Percentiles rank a stretch among this genome's conserved stretches.
phyloP scores from a whole-genome alignment of 2,329 filamentous ascomycete genomes.

The Nannizzia gypsea region DNA sequence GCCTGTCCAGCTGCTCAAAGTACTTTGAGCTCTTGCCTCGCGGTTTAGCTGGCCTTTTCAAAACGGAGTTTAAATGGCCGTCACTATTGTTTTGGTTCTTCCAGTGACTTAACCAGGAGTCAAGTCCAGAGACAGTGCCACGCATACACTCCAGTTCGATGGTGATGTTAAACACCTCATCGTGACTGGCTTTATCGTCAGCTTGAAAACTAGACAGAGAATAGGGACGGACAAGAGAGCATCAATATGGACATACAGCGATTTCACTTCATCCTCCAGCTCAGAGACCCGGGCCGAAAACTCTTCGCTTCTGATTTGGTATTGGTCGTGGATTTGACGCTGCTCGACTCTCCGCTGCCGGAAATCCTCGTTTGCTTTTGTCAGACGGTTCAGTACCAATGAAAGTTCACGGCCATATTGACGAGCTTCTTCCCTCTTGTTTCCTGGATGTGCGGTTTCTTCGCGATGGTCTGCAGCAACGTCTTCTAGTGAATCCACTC shows the following conservation, averaged over 20 bases:
- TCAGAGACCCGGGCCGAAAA: slow-evolving; percentile 49
- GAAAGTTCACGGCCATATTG: background rate
- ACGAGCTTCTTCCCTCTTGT: background rate
- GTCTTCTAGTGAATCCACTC: background rate
- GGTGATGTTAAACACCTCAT: slow-evolving; percentile 24
- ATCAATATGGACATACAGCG: slow-evolving; percentile 38
- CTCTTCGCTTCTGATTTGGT: slow-evolving; percentile 47
- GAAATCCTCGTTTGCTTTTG: slow-evolving; percentile 16
- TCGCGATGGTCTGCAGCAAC: background rate
- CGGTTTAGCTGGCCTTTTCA: slow-evolving; percentile 10
- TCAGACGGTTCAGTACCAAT: background rate
- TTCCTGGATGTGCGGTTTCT: background rate
- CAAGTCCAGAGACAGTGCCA: slow-evolving; percentile 27
- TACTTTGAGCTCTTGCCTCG: background rate
- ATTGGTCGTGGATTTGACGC: slow-evolving; percentile 50
- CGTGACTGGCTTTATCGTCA: slow-evolving; percentile 16
- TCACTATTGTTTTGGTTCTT: slow-evolving; percentile 14
- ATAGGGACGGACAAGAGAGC: background rate
- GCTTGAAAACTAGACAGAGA: background rate
- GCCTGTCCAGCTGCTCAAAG: background rate
- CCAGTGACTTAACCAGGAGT: slow-evolving; percentile 23
- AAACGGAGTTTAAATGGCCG: slow-evolving; percentile 10
- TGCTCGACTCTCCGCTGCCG: slow-evolving; percentile 21
- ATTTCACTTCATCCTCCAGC: slow-evolving; percentile 46
- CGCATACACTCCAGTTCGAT: slow-evolving; percentile 27